These are phyloP conservation scores for Elsinoe batatas DNA, from an alignment of 2,329 filamentous ascomycete genomes.

Conservation along the genomic window DNA sequence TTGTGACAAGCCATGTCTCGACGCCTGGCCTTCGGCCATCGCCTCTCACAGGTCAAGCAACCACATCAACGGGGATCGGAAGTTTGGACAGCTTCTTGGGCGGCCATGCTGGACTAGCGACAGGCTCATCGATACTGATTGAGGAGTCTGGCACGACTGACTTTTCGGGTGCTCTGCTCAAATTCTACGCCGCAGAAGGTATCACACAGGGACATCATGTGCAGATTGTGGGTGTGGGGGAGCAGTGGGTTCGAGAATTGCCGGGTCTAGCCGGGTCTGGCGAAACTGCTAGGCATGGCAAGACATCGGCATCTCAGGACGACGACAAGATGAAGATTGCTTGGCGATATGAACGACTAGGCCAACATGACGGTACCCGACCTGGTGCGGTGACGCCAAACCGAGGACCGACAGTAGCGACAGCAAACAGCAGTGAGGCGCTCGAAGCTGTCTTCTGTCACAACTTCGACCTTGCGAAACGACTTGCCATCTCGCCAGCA, in stretches of 20 bases:
- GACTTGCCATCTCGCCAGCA: conserved; percentile 33
- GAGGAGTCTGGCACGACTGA: conserved; percentile 91
- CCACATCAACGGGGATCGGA: conserved; percentile 81
- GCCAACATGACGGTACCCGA: conserved; percentile 49
- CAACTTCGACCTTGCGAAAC: conserved; percentile 44
- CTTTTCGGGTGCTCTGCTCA: conserved; percentile 72
- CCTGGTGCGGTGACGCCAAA: conserved; percentile 46
- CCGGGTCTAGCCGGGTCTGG: conserved; percentile 57
- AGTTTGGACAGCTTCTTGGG: conserved; percentile 79
- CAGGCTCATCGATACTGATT: conserved; percentile 71
- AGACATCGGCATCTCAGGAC: conserved; percentile 27
- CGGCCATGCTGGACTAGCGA: conserved; percentile 72
- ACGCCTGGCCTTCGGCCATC: conserved; percentile 64
- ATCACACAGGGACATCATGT: conserved; percentile 83
- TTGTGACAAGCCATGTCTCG: conserved; percentile 27
- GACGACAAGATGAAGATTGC: conserved; percentile 93
- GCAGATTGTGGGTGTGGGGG: conserved; percentile 70
- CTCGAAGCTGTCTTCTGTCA: conserved; percentile 37
- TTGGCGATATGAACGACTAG: conserved; percentile 86
- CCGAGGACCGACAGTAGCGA: conserved; percentile 11
- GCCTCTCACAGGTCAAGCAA: conserved; percentile 74
- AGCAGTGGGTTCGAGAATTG: conserved; percentile 72
- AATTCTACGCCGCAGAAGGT: conserved; percentile 88
- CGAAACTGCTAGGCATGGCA: conserved; percentile 31
- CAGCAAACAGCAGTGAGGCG: conserved; percentile 16